Percentiles rank a stretch among this genome's conserved stretches.
Conservation (phyloP, 1,284 basidiomycete species). For the Rhodotorula mucilaginosa region DNA sequence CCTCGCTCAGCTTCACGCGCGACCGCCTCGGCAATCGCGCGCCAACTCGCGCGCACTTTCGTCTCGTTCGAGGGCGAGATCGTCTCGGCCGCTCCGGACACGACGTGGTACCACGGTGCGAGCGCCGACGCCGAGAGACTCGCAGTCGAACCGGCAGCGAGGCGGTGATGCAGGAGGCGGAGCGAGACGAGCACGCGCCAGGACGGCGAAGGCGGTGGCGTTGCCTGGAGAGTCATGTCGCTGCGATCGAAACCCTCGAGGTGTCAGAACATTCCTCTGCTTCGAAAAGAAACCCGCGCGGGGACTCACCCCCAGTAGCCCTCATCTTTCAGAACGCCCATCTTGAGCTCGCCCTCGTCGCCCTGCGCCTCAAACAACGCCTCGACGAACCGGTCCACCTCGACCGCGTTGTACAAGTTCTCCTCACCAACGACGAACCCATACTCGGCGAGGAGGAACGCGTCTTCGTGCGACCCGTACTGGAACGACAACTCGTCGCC, state of each 20-base stretch:
- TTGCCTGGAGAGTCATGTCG: constrained; percentile 30
- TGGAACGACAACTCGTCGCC: constrained; percentile 43
- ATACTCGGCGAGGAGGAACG: constrained; percentile 43
- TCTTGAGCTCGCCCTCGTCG: constrained; percentile 30
- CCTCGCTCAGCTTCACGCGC: constrained; percentile 15
- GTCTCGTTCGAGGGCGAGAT: constrained; percentile 36
- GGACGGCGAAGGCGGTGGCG: constrained; percentile 19
- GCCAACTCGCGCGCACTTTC: constrained; percentile 14
- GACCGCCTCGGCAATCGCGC: constrained; percentile 3
- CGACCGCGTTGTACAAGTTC: constrained; percentile 41
- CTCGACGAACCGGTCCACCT: constrained; percentile 35
- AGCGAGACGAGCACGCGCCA: constrained; percentile 40
- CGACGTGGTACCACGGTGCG: constrained; percentile 34
- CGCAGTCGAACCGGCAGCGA: not conserved
- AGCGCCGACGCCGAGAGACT: constrained; percentile 13
- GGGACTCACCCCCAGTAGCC: constrained; percentile 33
- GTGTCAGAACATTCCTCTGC: too few species aligned
- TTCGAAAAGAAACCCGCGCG: too few species aligned
- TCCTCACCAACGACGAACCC: constrained; percentile 40
- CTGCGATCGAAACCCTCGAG: not conserved
- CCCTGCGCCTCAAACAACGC: constrained; percentile 37
- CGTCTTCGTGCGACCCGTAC: constrained; percentile 40
- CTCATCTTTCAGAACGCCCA: constrained; percentile 25
- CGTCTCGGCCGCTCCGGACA: constrained; percentile 30
- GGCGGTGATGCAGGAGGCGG: constrained; percentile 5